Evolutionary conservation across 2,329 filamentous ascomycete genomes (phyloP), one percentile per base, ranked within the genome.

Genomic region (Fusarium oxysporum): DNA sequence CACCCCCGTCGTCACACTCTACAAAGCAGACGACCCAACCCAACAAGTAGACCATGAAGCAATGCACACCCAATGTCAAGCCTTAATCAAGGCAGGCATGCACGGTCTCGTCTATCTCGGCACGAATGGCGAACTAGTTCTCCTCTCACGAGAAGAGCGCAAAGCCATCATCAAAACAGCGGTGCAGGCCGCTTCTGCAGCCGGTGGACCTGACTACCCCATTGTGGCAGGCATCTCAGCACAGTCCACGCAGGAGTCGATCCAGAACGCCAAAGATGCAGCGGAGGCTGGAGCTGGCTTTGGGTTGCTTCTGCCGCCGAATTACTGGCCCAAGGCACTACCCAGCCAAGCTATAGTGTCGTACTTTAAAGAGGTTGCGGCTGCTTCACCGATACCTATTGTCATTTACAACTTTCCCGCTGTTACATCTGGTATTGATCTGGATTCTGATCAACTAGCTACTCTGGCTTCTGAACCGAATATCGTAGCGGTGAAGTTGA

Each of bases 251-350:
- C 80, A 88, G 38, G 86, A 89, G 37, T 92, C 90, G 78, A 95
- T 94, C 83, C 84, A 83, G 37, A 86, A 89, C 45, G 90, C 92
- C 43, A 90, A 90, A 37, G 85, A 94, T 75, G 92, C 92, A 12
- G 89, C 88, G 69, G 85, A 86, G 12, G 86, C 90, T 23, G 93
- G 93, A 43, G 93, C 91, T 70, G 91, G 93, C 78, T 93, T 92
- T 72, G 92, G 91, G 4, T 86, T 96, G 48, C 88, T 95, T 3
- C 86, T 96, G 9, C 92, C 93, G 11, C 93, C 93, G 1, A 90
- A 89, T 51, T 96, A 95, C 83, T 95, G 94, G 79, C 86, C 13
- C 82, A 86, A 51, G 85, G 88, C 75, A 13, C 68, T 75, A 86
- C 90, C 44, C 82, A 87, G 68, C 83, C 83, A 73, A 77, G 61